A percentile compares a stretch with the other conserved stretches of the same genome.
Conservation (phyloP, 2,329 filamentous ascomycete species). For the Exophiala oligosperma region DNA sequence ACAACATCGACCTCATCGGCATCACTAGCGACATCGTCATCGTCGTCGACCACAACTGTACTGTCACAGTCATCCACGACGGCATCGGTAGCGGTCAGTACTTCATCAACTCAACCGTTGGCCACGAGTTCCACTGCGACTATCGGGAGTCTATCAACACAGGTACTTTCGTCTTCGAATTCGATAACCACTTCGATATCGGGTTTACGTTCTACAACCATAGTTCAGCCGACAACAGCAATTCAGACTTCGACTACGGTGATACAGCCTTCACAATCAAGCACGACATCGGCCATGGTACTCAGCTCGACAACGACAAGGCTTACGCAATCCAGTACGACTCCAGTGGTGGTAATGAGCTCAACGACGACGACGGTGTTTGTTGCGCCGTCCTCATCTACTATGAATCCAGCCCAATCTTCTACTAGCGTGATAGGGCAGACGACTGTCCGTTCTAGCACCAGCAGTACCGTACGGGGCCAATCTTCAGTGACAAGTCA, state of each 20-base stretch:
- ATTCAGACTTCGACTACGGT: background rate
- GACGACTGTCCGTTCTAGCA: too few relatives aligned
- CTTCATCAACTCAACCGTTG: background rate
- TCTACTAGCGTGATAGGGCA: too few relatives aligned
- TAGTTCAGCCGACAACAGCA: background rate
- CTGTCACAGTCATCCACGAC: background rate
- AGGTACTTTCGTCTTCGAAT: too few relatives aligned
- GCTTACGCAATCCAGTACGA: background rate
- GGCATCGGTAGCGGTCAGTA: background rate
- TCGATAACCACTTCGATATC: background rate
- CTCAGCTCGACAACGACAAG: too few relatives aligned
- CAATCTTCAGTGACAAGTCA: too few relatives aligned
- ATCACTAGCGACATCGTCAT: background rate
- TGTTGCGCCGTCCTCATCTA: too few relatives aligned
- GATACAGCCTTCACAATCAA: background rate
- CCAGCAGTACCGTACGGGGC: too few relatives aligned
- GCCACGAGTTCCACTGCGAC: background rate
- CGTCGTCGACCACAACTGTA: background rate
- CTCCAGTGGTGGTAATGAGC: too few relatives aligned
- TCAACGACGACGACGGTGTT: too few relatives aligned
- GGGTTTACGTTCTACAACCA: background rate
- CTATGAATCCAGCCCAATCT: too few relatives aligned
- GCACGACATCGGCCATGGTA: too few relatives aligned
- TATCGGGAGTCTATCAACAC: background rate
- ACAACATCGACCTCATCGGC: background rate